Evolutionary conservation across 2,329 filamentous ascomycete genomes (phyloP).

Genomic region (Ophiocordyceps camponoti-rufipedis): DNA sequence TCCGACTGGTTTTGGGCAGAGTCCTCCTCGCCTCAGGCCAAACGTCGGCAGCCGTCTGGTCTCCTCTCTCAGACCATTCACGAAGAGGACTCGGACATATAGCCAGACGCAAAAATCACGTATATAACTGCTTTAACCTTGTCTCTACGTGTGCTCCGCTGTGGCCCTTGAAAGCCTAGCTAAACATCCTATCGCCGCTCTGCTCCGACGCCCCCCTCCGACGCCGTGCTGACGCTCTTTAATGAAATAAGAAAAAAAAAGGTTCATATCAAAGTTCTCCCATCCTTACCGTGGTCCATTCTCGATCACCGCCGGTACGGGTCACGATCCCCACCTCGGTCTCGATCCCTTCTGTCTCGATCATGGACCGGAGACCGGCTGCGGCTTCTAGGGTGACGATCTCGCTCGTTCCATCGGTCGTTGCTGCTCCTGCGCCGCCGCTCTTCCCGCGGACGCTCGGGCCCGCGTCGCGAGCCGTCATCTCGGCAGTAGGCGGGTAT

Average conservation of each 20-base stretch:
- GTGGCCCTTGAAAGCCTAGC: neutral
- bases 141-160: too few species aligned
- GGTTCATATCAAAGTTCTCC: neutral
- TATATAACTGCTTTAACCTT: neutral
- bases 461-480: slow-evolving; percentile 15
- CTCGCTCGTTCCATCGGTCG: slow-evolving; percentile 21
- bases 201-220: neutral
- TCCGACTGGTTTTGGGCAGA: slow-evolving; percentile 20
- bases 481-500: slow-evolving; percentile 27
- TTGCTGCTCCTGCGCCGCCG: slow-evolving; percentile 14
- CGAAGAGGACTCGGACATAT: slow-evolving; percentile 43
- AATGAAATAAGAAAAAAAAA: neutral
- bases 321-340: slow-evolving; percentile 27
- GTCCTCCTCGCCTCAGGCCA: slow-evolving; percentile 12
- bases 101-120: neutral
- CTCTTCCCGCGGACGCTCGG: slow-evolving; percentile 16
- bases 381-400: slow-evolving; percentile 20
- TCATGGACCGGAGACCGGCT: slow-evolving; percentile 20
- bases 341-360: slow-evolving; percentile 16
- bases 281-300: neutral
- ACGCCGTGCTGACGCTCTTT: neutral
- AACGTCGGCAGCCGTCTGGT: slow-evolving; percentile 24
- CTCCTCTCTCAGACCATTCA: slow-evolving; percentile 50
- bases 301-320: slow-evolving; percentile 27
- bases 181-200: neutral